phyloP scores from a whole-genome alignment of 1,139 yeast genomes.

The Candida sp. region DNA sequence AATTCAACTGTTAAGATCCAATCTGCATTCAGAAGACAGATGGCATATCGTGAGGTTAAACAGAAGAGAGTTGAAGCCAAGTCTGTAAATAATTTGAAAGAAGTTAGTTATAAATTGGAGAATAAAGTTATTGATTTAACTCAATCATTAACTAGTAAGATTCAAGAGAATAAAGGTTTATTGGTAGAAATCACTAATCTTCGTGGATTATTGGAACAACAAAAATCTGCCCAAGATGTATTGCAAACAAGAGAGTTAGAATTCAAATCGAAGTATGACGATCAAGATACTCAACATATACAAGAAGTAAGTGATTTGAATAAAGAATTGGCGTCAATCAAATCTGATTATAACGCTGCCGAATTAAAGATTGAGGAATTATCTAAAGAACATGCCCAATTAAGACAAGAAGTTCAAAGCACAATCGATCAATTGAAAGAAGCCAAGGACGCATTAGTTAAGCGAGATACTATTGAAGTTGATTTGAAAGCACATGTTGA shows the following conservation, averaged over 20 bases:
- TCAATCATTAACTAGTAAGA: slow-evolving; percentile 73
- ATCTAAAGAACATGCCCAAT: slow-evolving; percentile 59
- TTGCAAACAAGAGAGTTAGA: slow-evolving; percentile 57
- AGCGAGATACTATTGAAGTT: slow-evolving; percentile 64
- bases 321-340: slow-evolving; percentile 53
- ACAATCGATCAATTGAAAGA: slow-evolving; percentile 61
- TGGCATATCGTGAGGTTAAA: slow-evolving; percentile 65
- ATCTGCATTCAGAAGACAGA: slow-evolving; percentile 71
- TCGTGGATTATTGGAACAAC: slow-evolving; percentile 54
- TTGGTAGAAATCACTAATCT: slow-evolving; percentile 56
- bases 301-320: slow-evolving; percentile 52
- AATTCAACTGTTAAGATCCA: slow-evolving; percentile 70
- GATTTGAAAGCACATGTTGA: slow-evolving; percentile 68
- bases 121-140: slow-evolving; percentile 95
- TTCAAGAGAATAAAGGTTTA: slow-evolving; percentile 76
- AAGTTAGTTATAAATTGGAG: slow-evolving; percentile 89
- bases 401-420: slow-evolving; percentile 60
- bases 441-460: slow-evolving; percentile 60
- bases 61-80: slow-evolving; percentile 79
- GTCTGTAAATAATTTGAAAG: slow-evolving; percentile 85
- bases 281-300: slow-evolving; percentile 46
- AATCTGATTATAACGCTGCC: slow-evolving; percentile 60
- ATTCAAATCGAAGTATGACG: slow-evolving; percentile 43
- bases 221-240: slow-evolving; percentile 54
- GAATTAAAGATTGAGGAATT: slow-evolving; percentile 61